phyloP scores from a whole-genome alignment of 1,284 basidiomycete genomes.

The Golubevia pallescens region DNA sequence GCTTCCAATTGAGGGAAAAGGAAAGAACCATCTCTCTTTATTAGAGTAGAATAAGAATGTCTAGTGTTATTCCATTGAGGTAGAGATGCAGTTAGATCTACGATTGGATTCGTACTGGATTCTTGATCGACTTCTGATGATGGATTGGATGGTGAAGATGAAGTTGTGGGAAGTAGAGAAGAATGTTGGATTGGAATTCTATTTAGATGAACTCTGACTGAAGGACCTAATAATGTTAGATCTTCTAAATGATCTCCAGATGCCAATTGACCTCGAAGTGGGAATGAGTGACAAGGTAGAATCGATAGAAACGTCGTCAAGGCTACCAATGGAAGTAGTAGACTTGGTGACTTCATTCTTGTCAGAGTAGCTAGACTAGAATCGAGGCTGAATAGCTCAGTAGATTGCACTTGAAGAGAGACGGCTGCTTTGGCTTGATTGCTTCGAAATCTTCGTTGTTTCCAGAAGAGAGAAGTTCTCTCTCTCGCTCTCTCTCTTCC shows the following conservation, averaged over 20 bases:
- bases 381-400: too few relatives aligned
- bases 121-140: not conserved
- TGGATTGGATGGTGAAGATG: not conserved
- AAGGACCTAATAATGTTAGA: constrained; percentile 24
- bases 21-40: constrained; percentile 29
- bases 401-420: too few relatives aligned
- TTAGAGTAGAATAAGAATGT: constrained; percentile 13
- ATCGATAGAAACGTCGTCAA: not conserved
- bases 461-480: too few relatives aligned
- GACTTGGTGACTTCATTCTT: too few relatives aligned
- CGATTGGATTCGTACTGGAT: not conserved
- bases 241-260: constrained; percentile 27
- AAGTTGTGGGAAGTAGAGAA: not conserved
- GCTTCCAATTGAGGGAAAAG: constrained; percentile 29
- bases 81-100: not conserved
- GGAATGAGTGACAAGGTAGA: not conserved
- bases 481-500: not conserved
- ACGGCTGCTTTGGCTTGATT: too few relatives aligned
- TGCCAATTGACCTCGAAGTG: constrained; percentile 30
- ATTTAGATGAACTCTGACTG: constrained; percentile 20
- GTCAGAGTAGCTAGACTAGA: too few relatives aligned
- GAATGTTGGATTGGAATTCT: constrained; percentile 16
- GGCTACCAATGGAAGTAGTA: too few relatives aligned
- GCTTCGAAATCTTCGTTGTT: too few relatives aligned
- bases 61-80: not conserved